Conservation (phyloP, 1,284 basidiomycete genomes). For the Irpex rosettiformis region DNA sequence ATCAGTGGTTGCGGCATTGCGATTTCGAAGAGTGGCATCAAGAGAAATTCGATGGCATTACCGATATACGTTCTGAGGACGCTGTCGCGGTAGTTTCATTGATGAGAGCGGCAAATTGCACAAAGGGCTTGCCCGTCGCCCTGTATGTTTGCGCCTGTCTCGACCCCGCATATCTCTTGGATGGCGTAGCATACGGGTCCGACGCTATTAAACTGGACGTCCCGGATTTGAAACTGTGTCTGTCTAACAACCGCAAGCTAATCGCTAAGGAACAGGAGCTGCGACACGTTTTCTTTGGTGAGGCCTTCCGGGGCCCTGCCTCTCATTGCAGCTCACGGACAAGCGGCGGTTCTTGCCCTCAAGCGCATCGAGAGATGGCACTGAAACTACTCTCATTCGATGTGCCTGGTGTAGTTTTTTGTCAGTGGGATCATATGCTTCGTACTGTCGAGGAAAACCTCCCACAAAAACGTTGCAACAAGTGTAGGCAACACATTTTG, state of each 20-base stretch:
- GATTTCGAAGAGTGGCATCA: background rate
- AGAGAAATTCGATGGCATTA: background rate
- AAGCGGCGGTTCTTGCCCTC: background rate
- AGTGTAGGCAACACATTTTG: background rate
- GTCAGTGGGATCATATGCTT: background rate
- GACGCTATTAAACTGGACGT: background rate
- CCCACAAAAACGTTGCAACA: background rate
- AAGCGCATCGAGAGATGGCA: background rate
- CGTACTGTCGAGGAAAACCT: background rate
- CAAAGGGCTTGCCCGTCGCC: background rate
- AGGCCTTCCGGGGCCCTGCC: background rate
- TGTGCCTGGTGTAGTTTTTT: background rate
- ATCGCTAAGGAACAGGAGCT: background rate
- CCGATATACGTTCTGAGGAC: background rate
- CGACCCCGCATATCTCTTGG: background rate
- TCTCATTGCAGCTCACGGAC: background rate
- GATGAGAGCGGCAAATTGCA: conserved; percentile 1
- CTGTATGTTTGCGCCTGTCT: background rate
- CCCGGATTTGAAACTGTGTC: background rate
- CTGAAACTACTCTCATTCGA: background rate
- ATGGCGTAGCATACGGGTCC: background rate
- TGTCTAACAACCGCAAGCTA: background rate
- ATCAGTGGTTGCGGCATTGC: background rate
- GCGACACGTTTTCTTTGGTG: background rate
- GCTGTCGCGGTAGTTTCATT: conserved; percentile 8